phyloP scores from a whole-genome alignment of 306 rosid species.

The Heteromeles arbutifolia region DNA sequence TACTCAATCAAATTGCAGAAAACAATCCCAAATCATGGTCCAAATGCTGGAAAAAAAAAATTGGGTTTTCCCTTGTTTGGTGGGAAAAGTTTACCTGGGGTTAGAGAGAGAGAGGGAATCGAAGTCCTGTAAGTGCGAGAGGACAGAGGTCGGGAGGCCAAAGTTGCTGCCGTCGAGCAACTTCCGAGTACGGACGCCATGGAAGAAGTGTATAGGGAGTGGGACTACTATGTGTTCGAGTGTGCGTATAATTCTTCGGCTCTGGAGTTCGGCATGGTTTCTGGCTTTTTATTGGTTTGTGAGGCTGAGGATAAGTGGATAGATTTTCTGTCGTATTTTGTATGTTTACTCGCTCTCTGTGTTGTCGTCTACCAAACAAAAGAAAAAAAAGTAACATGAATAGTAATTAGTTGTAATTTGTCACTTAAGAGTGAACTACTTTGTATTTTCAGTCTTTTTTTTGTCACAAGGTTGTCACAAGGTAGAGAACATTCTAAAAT shows the following conservation, averaged over 20 bases:
- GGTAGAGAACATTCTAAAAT: too few species aligned
- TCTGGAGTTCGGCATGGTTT: constrained; percentile 17
- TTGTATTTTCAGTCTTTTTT: too few species aligned
- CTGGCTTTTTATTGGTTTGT: constrained; percentile 27
- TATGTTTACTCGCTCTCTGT: not conserved
- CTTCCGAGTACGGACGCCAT: constrained; percentile 78
- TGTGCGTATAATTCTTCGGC: not conserved
- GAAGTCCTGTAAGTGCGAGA: constrained; percentile 41
- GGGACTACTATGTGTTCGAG: not conserved
- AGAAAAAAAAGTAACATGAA: not conserved
- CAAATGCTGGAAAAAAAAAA: not conserved
- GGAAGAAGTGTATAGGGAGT: not conserved
- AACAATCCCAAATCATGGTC: not conserved
- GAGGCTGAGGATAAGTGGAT: constrained; percentile 62
- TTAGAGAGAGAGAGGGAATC: constrained; percentile 34
- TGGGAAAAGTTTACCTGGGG: constrained; percentile 45
- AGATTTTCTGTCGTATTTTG: constrained; percentile 32
- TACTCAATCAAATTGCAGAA: not conserved
- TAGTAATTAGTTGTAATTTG: too few species aligned
- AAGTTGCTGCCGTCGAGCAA: constrained; percentile 54
- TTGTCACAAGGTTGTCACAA: too few species aligned
- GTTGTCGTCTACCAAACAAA: not conserved
- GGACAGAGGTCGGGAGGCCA: constrained; percentile 46
- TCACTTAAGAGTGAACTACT: too few species aligned
- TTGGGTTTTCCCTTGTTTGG: not conserved